Conservation (phyloP, 306 rosid genomes). For the Cicer judaicum region DNA sequence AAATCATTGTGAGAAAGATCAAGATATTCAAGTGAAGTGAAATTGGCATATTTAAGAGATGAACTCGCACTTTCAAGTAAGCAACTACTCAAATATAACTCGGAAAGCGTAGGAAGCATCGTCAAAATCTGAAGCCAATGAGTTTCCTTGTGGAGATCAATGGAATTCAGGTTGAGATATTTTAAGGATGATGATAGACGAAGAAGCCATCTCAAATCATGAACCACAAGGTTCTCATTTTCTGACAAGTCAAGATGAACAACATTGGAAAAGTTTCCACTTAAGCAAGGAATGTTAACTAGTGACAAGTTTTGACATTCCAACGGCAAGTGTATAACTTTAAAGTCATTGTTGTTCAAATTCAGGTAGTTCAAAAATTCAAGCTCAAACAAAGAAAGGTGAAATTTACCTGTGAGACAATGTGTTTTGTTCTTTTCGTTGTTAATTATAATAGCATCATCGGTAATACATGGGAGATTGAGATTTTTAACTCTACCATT, state of each 20-base stretch:
- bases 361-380: slow-evolving; percentile 6
- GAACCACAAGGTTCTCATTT: not conserved
- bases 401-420: not conserved
- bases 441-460: not conserved
- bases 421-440: not conserved
- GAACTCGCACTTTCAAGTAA: not conserved
- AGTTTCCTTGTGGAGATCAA: not conserved
- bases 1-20: not conserved
- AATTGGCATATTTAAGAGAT: not conserved
- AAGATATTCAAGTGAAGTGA: slow-evolving; percentile 14
- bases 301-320: not conserved
- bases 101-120: not conserved
- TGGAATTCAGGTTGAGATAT: not conserved
- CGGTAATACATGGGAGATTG: not conserved
- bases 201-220: slow-evolving; percentile 18
- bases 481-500: slow-evolving; percentile 22
- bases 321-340: not conserved
- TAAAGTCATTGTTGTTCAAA: not conserved
- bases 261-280: not conserved
- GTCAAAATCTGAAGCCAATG: not conserved
- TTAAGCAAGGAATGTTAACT: not conserved
- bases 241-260: not conserved
- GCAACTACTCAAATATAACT: not conserved
- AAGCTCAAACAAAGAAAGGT: slow-evolving; percentile 4
- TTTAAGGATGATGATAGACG: slow-evolving; percentile 1